A percentile compares a stretch with the other conserved stretches of the same genome.
Conservation (phyloP, 2,329 filamentous ascomycete genomes). For the Claviceps citrina region DNA sequence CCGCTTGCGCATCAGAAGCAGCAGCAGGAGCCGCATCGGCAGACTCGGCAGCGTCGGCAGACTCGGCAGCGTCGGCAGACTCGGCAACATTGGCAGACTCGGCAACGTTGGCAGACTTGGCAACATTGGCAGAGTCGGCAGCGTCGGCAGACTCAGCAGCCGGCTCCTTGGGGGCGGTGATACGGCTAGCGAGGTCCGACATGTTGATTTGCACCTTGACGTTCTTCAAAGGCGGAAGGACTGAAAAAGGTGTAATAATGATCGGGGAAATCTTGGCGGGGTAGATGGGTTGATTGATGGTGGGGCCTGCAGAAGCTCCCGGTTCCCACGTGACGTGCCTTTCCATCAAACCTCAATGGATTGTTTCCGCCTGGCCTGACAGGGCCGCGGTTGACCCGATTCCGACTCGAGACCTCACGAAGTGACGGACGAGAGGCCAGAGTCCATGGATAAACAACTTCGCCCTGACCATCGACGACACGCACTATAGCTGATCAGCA, state of each 20-base stretch:
- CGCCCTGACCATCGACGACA: too few species aligned
- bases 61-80: too few species aligned
- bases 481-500: not conserved
- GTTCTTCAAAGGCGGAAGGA: not conserved
- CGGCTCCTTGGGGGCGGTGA: conserved; percentile 2
- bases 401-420: not conserved
- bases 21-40: not conserved
- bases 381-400: not conserved
- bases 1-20: conserved; percentile 2
- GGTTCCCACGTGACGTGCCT: not conserved
- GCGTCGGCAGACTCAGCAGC: not conserved
- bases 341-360: not conserved
- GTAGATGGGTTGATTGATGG: not conserved
- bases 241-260: not conserved
- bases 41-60: not conserved
- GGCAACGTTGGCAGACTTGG: conserved; percentile 2
- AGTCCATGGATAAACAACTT: not conserved
- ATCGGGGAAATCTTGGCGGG: not conserved
- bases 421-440: not conserved
- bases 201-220: not conserved
- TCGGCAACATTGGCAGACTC: not conserved
- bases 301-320: not conserved
- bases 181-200: conserved; percentile 7
- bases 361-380: too few species aligned
- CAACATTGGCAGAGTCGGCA: not conserved